Evolutionary conservation across 306 rosid species (phyloP).

Genomic region (Abrus pulchellus): DNA sequence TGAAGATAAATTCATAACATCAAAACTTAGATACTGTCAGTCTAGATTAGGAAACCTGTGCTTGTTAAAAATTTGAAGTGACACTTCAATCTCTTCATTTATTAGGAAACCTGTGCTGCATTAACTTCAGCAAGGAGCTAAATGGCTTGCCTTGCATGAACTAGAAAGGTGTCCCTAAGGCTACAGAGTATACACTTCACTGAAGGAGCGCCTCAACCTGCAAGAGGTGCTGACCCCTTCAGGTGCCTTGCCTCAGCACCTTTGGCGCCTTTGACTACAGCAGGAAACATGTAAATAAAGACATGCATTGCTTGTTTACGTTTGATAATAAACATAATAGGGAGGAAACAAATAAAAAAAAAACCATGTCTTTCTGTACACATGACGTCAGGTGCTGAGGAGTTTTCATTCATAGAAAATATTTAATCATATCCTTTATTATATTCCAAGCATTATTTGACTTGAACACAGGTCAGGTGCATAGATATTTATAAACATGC

Average conservation of each 20-base stretch:
- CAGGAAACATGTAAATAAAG: slow-evolving; percentile 13
- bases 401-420: neutral
- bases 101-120: neutral
- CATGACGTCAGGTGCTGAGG: neutral
- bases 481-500: neutral
- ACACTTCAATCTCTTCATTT: neutral
- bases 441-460: neutral
- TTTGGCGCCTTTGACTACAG: neutral
- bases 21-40: neutral
- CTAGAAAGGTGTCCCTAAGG: neutral
- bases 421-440: neutral
- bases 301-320: neutral
- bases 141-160: neutral
- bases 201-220: neutral
- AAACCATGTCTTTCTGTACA: neutral
- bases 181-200: neutral
- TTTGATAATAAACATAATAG: neutral
- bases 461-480: neutral
- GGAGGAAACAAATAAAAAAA: neutral
- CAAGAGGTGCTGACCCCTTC: neutral
- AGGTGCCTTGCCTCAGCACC: slow-evolving; percentile 14
- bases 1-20: neutral
- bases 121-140: slow-evolving; percentile 13
- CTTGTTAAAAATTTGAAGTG: too few relatives aligned
- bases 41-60: too few relatives aligned